A percentile compares a stretch with the other conserved stretches of the same genome.
Evolutionary conservation across 2,329 filamentous ascomycete species (phyloP).

Genomic region (Rhinocladiella similis): DNA sequence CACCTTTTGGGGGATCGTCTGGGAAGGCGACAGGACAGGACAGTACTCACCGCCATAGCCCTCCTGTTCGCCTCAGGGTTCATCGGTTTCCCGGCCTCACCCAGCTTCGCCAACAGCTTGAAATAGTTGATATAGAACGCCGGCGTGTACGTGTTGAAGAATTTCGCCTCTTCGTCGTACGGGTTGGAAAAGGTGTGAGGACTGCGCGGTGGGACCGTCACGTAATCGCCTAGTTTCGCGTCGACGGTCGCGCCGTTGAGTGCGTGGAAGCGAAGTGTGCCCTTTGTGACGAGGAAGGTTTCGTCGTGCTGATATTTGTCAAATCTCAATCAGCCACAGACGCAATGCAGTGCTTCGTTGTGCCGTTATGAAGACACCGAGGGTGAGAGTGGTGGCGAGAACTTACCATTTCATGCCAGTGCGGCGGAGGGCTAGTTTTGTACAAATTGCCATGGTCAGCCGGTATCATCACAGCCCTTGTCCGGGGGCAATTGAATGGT

Average conservation of each 20-base stretch:
- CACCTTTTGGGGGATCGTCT: too few species aligned
- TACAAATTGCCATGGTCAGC: background rate
- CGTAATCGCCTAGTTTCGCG: constrained; percentile 44
- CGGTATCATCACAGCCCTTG: background rate
- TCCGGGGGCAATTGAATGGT: background rate
- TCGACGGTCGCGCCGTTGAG: constrained; percentile 27
- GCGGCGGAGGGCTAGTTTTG: constrained; percentile 20
- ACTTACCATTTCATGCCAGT: constrained; percentile 29
- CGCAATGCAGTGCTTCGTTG: too few species aligned
- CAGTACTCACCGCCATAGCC: constrained; percentile 30
- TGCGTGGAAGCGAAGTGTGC: constrained; percentile 29
- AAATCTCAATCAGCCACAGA: constrained; percentile 43
- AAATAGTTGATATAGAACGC: constrained; percentile 61
- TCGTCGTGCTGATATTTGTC: constrained; percentile 56
- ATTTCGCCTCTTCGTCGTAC: constrained; percentile 53
- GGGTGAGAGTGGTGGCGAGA: too few species aligned
- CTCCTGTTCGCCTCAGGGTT: constrained; percentile 26
- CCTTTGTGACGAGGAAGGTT: constrained; percentile 54
- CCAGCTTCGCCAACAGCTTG: constrained; percentile 51
- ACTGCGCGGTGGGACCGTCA: constrained; percentile 55
- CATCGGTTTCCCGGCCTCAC: constrained; percentile 41
- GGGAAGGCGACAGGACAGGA: too few species aligned
- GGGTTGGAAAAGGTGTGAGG: constrained; percentile 60
- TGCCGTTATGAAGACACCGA: constrained; percentile 43
- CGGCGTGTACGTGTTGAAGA: constrained; percentile 60